These are phyloP conservation scores for Oemleria cerasiformis DNA, from an alignment of 306 rosid genomes.

Conservation along the genomic window DNA sequence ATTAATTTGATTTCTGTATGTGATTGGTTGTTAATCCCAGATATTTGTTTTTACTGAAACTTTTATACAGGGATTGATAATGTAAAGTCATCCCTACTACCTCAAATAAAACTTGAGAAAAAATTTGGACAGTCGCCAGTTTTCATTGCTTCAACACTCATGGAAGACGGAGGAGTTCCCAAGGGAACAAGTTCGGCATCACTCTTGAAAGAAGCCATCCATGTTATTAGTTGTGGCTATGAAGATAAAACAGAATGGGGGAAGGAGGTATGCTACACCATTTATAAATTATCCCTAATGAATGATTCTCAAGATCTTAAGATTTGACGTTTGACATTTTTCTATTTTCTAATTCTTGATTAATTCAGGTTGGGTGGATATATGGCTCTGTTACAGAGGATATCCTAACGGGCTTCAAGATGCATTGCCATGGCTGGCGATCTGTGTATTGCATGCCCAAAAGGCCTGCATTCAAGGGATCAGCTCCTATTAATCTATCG, in stretches of 20 bases:
- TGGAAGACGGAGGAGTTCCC: conserved; percentile 79
- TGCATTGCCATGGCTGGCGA: conserved; percentile 98
- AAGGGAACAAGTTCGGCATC: conserved; percentile 66
- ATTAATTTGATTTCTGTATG: background rate
- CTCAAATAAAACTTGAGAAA: conserved; percentile 80
- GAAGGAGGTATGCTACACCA: conserved; percentile 52
- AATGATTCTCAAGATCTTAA: background rate
- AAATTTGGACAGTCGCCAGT: conserved; percentile 76
- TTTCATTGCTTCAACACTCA: conserved; percentile 68
- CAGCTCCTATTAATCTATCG: conserved; percentile 87
- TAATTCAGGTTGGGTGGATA: conserved; percentile 88
- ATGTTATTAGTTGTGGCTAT: conserved; percentile 90
- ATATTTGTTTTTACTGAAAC: conserved; percentile 22
- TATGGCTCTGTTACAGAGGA: conserved; percentile 95
- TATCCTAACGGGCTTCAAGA: conserved; percentile 86
- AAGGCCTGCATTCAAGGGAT: conserved; percentile 90
- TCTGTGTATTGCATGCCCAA: conserved; percentile 92
- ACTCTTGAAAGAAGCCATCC: conserved; percentile 90
- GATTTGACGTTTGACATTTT: conserved; percentile 1
- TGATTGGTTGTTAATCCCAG: background rate
- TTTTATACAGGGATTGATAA: conserved; percentile 60
- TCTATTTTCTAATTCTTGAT: conserved; percentile 12
- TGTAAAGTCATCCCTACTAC: conserved; percentile 61
- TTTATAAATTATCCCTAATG: background rate
- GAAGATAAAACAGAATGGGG: conserved; percentile 98